Evolutionary conservation across 2,329 filamentous ascomycete genomes (phyloP).

Genomic region (Pseudopyricularia javanii): DNA sequence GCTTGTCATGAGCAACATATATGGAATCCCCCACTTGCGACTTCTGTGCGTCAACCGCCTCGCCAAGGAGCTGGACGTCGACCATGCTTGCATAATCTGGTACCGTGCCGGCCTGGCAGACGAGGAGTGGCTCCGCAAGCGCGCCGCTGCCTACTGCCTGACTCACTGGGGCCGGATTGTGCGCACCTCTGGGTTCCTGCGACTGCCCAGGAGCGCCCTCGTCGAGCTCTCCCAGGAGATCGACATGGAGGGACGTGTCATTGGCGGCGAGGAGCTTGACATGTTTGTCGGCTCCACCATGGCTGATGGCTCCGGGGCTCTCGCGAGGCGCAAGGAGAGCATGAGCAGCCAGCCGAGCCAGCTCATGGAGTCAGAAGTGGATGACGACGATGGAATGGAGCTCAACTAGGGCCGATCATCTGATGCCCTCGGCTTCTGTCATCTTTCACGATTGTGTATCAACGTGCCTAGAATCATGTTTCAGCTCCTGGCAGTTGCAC

Average conservation of each 20-base stretch:
- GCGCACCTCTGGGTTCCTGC: slow-evolving; percentile 75
- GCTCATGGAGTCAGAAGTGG: slow-evolving; percentile 39
- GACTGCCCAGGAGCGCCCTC: slow-evolving; percentile 64
- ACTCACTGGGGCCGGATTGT: slow-evolving; percentile 93
- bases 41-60: slow-evolving; percentile 85
- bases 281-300: slow-evolving; percentile 32
- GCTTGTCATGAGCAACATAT: slow-evolving; percentile 95
- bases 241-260: slow-evolving; percentile 80
- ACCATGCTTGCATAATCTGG: slow-evolving; percentile 93
- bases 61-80: slow-evolving; percentile 81
- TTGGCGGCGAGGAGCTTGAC: slow-evolving; percentile 74
- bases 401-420: slow-evolving; percentile 8
- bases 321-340: slow-evolving; percentile 41
- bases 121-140: slow-evolving; percentile 86
- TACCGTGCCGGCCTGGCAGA: slow-evolving; percentile 81
- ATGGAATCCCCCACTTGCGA: slow-evolving; percentile 88
- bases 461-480: neutral
- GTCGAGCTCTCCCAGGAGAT: slow-evolving; percentile 91
- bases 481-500: no score
- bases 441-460: neutral
- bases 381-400: slow-evolving; percentile 12
- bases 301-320: slow-evolving; percentile 24
- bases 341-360: slow-evolving; percentile 47
- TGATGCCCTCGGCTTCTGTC: neutral
- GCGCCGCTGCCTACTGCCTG: slow-evolving; percentile 79